Evolutionary conservation across 2,329 filamentous ascomycete species (phyloP).

Genomic region (Fusarium protoensiforme): DNA sequence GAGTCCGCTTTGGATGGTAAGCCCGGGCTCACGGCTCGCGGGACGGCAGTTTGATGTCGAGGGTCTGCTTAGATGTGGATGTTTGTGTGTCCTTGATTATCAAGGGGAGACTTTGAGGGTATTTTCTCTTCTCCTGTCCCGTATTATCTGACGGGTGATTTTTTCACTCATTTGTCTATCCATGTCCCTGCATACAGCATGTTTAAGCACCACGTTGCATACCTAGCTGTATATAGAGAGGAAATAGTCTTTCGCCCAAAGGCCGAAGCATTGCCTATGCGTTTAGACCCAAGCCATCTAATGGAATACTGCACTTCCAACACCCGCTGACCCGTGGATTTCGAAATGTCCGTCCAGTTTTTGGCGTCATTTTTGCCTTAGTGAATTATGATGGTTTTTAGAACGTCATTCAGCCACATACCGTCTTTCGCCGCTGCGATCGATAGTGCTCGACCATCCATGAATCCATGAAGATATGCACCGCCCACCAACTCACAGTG

Average conservation of each 20-base stretch:
- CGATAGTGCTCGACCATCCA: neutral
- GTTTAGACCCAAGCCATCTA: too few species aligned
- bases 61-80: neutral
- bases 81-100: neutral
- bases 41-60: neutral
- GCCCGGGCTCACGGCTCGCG: neutral
- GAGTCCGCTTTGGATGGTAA: neutral
- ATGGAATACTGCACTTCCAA: too few species aligned
- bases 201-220: too few species aligned
- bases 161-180: neutral
- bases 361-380: neutral
- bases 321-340: too few species aligned
- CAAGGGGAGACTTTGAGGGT: neutral
- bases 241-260: too few species aligned
- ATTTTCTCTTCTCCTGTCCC: neutral
- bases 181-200: too few species aligned
- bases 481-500: neutral
- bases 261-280: too few species aligned
- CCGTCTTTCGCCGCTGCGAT: neutral
- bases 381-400: neutral
- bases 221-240: too few species aligned
- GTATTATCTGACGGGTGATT: neutral
- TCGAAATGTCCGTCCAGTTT: too few species aligned
- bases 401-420: neutral
- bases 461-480: neutral